A percentile compares a stretch with the other conserved stretches of the same genome.
Conservation (phyloP, 306 rosid species). For the Alnus glutinosa region DNA sequence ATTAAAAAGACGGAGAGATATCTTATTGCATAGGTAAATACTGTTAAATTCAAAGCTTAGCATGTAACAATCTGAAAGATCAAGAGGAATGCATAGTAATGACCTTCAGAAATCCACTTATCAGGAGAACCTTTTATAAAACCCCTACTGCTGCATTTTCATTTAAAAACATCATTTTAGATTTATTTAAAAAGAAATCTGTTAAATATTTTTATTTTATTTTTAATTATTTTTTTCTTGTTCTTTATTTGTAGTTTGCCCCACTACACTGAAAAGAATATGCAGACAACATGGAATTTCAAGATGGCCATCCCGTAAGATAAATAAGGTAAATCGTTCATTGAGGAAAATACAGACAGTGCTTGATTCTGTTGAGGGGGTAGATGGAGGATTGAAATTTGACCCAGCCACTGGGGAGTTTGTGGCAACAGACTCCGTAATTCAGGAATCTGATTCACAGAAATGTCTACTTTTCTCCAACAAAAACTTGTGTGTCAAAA, state of each 20-base stretch:
- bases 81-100: neutral
- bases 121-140: too few species aligned
- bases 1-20: neutral
- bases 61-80: neutral
- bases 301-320: slow-evolving; percentile 96
- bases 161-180: neutral
- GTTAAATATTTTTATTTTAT: neutral
- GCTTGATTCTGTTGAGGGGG: slow-evolving; percentile 79
- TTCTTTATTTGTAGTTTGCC: slow-evolving; percentile 61
- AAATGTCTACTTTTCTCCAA: slow-evolving; percentile 38
- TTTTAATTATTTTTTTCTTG: slow-evolving; percentile 3
- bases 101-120: neutral
- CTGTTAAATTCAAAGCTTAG: neutral
- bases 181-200: too few species aligned
- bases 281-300: slow-evolving; percentile 91
- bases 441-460: slow-evolving; percentile 46
- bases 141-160: neutral
- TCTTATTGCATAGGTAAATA: neutral
- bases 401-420: slow-evolving; percentile 65
- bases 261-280: slow-evolving; percentile 92
- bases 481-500: slow-evolving; percentile 34
- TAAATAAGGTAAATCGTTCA: slow-evolving; percentile 80
- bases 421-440: slow-evolving; percentile 53
- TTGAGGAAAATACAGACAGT: slow-evolving; percentile 72
- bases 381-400: slow-evolving; percentile 70